phyloP scores from a whole-genome alignment of 139 green algal species.

The Micractinium conductrix region DNA sequence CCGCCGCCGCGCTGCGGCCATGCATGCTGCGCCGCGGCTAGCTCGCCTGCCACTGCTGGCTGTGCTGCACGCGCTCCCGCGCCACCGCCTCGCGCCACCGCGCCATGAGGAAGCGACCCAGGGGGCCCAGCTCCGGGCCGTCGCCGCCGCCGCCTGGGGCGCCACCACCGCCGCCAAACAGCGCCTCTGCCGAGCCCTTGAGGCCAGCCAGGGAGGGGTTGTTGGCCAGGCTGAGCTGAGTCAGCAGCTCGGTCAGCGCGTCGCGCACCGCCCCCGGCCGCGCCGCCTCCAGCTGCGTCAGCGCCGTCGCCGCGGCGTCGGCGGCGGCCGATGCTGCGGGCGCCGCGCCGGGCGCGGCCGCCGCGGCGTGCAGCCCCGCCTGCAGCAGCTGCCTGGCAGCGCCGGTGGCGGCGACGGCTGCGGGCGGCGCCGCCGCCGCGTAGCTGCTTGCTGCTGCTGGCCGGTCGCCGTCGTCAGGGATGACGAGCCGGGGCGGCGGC shows the following conservation, averaged over 20 bases:
- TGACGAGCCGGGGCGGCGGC: background rate
- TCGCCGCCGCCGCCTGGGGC: background rate
- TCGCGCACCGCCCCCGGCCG: conserved; percentile 12
- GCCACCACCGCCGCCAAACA: conserved; percentile 6
- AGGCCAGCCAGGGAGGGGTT: conserved; percentile 44
- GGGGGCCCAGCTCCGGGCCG: conserved; percentile 41
- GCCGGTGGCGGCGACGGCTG: background rate
- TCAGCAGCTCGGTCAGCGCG: conserved; percentile 35
- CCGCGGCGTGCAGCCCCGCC: conserved; percentile 5
- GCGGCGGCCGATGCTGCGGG: background rate
- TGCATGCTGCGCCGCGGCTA: too few relatives aligned
- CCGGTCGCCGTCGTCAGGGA: conserved; percentile 4
- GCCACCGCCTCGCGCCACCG: conserved; percentile 59
- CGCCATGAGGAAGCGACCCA: conserved; percentile 61
- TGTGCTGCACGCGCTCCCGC: conserved; percentile 10
- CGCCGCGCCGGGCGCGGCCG: background rate
- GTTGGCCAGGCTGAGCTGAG: conserved; percentile 30
- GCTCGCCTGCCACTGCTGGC: conserved; percentile 28
- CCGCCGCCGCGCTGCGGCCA: too few relatives aligned
- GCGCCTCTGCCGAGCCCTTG: conserved; percentile 28
- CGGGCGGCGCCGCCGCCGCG: background rate
- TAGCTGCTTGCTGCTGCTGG: background rate
- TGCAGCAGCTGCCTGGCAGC: conserved; percentile 14
- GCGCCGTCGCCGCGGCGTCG: conserved; percentile 20
- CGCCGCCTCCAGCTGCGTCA: conserved; percentile 37